Base-by-base conservation (phyloP, 2,329 filamentous ascomycete genomes). In the Alternaria longipes region DNA sequence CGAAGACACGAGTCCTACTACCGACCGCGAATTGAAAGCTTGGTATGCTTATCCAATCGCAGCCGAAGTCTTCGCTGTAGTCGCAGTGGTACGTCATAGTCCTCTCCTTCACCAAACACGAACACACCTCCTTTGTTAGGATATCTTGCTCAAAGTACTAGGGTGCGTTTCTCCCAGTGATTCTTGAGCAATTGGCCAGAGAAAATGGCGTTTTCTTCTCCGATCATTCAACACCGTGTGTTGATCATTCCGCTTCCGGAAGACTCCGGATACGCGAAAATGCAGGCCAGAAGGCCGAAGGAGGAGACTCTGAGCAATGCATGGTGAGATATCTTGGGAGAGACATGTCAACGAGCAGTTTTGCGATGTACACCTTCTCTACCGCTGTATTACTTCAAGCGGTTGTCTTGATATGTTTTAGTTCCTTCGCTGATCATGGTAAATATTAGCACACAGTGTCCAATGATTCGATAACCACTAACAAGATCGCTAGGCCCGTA, bases 291-390 rank as follows among this genome's bases (percentile, higher is more conserved):
- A 56, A 60, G 28, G 14, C 18, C 32, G 30, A 32, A 50, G 46
- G 40, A 8, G 46, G 36, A 66, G 69, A 73, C 53, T 41, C 47
- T 5, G 67, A 67, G 44, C 91, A 94, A 73, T 98, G 94, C 74
- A 83, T 97, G 65, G 86, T 97, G 49, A 88, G 88, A 61, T 84
- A 97, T 8, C 80, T 96, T 36, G 93, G 93, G 1, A 81, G 89
- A 60, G 88, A 94, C 64, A 89, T 97, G 78, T 97, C 96, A 76
- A 97, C 93, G 1, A 91, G 93, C 26, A 96, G 92, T 78, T 97
- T 97, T 77, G 93, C 92, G 69, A 93, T 97, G 91, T 97, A 97
- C 78, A 97, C 93, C 0, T 97, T 97, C 78, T 95, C 92, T 47
- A 81, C 94, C 69, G 96, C 93, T 71, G 94, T 97, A 1, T 79